These are phyloP conservation scores for Sechiopsis laciniata DNA, from an alignment of 306 rosid genomes.

Conservation along the genomic window DNA sequence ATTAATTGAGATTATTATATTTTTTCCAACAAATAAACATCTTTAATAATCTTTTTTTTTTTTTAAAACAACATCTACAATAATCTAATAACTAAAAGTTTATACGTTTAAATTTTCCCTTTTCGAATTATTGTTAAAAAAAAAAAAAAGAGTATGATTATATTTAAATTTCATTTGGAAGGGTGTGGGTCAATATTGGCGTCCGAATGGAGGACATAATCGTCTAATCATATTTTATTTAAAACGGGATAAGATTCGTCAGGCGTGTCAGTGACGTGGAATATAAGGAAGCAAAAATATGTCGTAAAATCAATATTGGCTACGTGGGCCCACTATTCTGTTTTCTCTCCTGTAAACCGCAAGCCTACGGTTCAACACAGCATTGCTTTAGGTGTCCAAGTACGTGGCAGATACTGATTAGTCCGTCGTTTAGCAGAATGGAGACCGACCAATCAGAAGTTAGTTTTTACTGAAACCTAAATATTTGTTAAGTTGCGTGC, in stretches of 20 bases:
- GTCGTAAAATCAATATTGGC: background rate
- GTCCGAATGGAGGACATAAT: background rate
- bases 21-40: too few relatives aligned
- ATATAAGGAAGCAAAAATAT: background rate
- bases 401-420: background rate
- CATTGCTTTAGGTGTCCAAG: background rate
- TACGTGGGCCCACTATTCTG: background rate
- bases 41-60: too few relatives aligned
- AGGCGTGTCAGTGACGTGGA: constrained; percentile 9
- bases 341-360: background rate
- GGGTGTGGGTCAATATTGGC: too few relatives aligned
- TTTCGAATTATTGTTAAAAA: too few relatives aligned
- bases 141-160: too few relatives aligned
- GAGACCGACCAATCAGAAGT: background rate
- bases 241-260: constrained; percentile 6
- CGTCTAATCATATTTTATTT: background rate
- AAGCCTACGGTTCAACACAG: background rate
- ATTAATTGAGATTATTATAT: too few relatives aligned
- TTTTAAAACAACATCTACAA: too few relatives aligned
- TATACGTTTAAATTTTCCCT: too few relatives aligned
- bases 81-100: too few relatives aligned
- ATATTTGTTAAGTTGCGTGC: background rate
- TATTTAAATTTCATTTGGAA: too few relatives aligned
- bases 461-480: background rate
- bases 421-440: background rate